Percentiles rank a stretch among this genome's conserved stretches.
phyloP scores from a whole-genome alignment of 2,329 filamentous ascomycete species.

The Thermothelomyces thermophilus region DNA sequence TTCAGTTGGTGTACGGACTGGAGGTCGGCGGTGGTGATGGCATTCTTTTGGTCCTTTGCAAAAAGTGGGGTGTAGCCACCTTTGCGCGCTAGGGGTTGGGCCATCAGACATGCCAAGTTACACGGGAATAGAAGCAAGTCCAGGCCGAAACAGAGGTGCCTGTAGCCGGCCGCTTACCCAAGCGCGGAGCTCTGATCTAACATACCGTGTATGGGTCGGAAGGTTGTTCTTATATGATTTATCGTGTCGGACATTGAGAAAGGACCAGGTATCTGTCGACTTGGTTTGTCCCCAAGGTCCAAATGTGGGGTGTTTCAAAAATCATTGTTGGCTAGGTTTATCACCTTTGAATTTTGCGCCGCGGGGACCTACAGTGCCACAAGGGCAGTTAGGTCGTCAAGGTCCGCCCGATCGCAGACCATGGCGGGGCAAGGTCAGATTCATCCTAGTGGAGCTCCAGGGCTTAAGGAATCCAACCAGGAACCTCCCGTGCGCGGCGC shows the following conservation, averaged over 20 bases:
- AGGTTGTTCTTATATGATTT: background rate
- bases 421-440: background rate
- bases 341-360: constrained; percentile 11
- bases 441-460: background rate
- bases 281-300: background rate
- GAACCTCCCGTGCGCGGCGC: too few relatives aligned
- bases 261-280: background rate
- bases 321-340: constrained; percentile 9
- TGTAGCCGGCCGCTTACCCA: constrained; percentile 1
- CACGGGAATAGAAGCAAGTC: background rate
- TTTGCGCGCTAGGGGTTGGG: constrained; percentile 6
- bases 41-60: constrained; percentile 12
- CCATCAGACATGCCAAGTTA: background rate
- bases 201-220: too few relatives aligned
- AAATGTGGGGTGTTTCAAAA: constrained; percentile 18
- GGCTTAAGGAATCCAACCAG: background rate
- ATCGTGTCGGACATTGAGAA: background rate
- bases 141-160: constrained; percentile 9
- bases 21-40: constrained; percentile 11
- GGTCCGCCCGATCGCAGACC: background rate
- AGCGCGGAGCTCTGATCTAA: background rate
- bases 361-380: background rate
- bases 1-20: background rate
- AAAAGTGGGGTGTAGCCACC: constrained; percentile 18
- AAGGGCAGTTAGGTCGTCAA: too few relatives aligned